Conservation (phyloP, 371 early-diverging fungal species). For the Rhizopus arrhizus region DNA sequence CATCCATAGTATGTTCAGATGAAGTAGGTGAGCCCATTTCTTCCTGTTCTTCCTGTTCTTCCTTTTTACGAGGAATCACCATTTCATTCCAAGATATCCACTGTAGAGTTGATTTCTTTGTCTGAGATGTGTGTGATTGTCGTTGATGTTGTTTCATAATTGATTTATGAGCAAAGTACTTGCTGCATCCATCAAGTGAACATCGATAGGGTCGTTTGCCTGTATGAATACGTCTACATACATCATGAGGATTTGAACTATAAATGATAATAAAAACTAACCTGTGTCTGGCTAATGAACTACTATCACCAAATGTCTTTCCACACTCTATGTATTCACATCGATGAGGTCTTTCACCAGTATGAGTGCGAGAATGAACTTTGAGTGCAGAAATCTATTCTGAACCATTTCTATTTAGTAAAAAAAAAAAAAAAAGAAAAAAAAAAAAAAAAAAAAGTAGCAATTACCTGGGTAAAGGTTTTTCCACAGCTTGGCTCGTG, state of each 20-base stretch:
- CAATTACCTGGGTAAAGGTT: constrained; percentile 63
- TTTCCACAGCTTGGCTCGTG: constrained; percentile 60
- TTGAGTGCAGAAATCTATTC: constrained; percentile 65
- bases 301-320: constrained; percentile 60
- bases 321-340: constrained; percentile 60
- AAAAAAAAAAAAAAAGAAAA: not conserved
- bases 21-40: too few relatives aligned
- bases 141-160: constrained; percentile 59
- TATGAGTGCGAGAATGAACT: constrained; percentile 72
- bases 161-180: constrained; percentile 64
- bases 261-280: not conserved
- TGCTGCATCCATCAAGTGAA: constrained; percentile 51
- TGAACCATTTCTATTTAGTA: not conserved
- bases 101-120: constrained; percentile 29
- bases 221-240: constrained; percentile 57
- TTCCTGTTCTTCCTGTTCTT: not conserved
- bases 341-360: constrained; percentile 72
- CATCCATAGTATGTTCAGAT: constrained; percentile 13
- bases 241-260: not conserved
- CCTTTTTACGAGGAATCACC: not conserved
- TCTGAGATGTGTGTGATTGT: constrained; percentile 21
- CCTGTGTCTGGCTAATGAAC: constrained; percentile 48
- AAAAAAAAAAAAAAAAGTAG: not conserved
- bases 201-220: constrained; percentile 71
- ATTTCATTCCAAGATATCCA: constrained; percentile 39